Evolutionary conservation across 1,284 basidiomycete species (phyloP).

Genomic region (Salmacisia buchloeana): DNA sequence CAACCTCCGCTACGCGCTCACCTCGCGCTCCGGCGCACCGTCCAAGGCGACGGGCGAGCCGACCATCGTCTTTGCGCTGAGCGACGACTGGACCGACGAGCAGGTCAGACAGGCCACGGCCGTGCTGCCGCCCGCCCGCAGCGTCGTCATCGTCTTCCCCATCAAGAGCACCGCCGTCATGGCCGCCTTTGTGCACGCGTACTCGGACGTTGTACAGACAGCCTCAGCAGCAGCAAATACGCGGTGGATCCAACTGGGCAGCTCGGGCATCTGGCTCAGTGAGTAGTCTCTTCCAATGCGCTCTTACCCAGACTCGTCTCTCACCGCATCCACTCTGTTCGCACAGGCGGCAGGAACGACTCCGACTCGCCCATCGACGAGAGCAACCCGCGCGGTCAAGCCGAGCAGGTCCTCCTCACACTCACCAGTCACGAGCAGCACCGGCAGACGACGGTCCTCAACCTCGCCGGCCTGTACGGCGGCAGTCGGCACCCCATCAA

Average conservation of each 20-base stretch:
- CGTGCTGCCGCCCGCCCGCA: slow-evolving; percentile 58
- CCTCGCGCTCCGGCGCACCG: background rate
- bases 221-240: slow-evolving; percentile 18
- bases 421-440: slow-evolving; percentile 14
- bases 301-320: background rate
- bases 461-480: slow-evolving; percentile 38
- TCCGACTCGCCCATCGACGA: slow-evolving; percentile 25
- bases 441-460: slow-evolving; percentile 24
- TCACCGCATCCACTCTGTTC: background rate
- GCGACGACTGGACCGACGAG: slow-evolving; percentile 31
- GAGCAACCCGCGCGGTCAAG: slow-evolving; percentile 19
- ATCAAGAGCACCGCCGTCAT: slow-evolving; percentile 28
- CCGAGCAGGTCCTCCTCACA: slow-evolving; percentile 24
- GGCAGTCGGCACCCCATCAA: slow-evolving; percentile 25
- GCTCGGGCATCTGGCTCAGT: slow-evolving; percentile 35
- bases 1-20: slow-evolving; percentile 1
- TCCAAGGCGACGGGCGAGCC: background rate
- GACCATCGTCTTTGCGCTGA: slow-evolving; percentile 47
- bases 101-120: slow-evolving; percentile 50
- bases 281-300: slow-evolving; percentile 1
- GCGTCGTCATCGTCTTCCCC: slow-evolving; percentile 62
- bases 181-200: slow-evolving; percentile 26
- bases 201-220: slow-evolving; percentile 16
- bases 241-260: slow-evolving; percentile 40
- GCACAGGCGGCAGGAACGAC: slow-evolving; percentile 9